Evolutionary conservation across 768 basidiomycete genomes (phyloP), one percentile per base, ranked within the genome.

Genomic region (Tephrocybe rancida): DNA sequence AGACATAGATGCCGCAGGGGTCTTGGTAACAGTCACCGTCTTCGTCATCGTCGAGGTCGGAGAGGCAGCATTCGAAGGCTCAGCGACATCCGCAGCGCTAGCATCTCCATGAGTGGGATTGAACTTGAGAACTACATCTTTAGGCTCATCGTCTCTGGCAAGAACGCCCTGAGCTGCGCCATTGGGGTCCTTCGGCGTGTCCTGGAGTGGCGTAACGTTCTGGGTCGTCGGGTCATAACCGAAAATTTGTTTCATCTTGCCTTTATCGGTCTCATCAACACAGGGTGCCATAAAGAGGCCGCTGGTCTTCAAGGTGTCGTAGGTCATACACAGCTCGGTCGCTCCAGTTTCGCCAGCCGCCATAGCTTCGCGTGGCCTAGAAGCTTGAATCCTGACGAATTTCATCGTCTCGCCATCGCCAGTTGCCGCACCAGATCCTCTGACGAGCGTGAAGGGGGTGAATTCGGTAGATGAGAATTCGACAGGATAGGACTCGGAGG

Each of bases 191-290:
- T 64, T 59, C 16, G 62, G 57, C 35, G 61, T 37, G 53, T 64
- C 63, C 75, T 80, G 82, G 60, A 82, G 78, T 3, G 89, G 90
- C 24, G 68, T 70, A 50, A 92, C 63, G 19, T 70, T 68, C 6
- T 81, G 79, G 10, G 76, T 79, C 0, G 50, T 54, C 13, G 69
- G 62, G 58, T 86, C 71, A 64, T 81, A 90, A 27, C 76, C 66
- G 66, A 90, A 92, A 4, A 72, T 58, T 65, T 92, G 88, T 57
- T 80, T 84, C 59, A 67, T 68, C 8, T n/a, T n/a, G 34, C 34
- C 18, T 3, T 32, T 25, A 18, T 13, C 44, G 22, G 44, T 13
- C 41, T 26, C 5, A n/a, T 44, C 30, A n/a, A n/a, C n/a, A 34
- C 60, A 78, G 72, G 18, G 56, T 38, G 30, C 46, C 44, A 39